Evolutionary conservation across 78 protist genomes (phyloP).

Genomic region (Capsaspora owczarzaki): DNA sequence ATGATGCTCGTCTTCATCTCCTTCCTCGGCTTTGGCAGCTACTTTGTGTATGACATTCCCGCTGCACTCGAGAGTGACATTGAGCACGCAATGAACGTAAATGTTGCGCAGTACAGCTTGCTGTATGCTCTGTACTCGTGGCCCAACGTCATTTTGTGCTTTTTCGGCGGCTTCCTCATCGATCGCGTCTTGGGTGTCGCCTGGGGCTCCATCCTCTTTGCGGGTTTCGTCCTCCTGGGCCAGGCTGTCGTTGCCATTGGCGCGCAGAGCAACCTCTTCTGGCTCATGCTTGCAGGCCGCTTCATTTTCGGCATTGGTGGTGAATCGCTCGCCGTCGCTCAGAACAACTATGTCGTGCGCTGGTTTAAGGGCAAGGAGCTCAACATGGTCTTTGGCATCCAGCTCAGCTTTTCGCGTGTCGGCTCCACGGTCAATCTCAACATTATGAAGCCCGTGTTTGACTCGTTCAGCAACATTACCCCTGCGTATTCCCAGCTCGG

Average conservation of each 20-base stretch:
- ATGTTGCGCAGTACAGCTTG: background rate
- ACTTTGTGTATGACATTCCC: background rate
- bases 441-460: constrained; percentile 6
- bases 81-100: background rate
- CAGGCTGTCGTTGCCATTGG: constrained; percentile 39
- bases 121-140: constrained; percentile 20
- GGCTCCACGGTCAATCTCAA: constrained; percentile 46
- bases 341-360: constrained; percentile 37
- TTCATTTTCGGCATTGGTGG: constrained; percentile 54
- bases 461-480: constrained; percentile 20
- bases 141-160: constrained; percentile 51
- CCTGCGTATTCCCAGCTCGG: background rate
- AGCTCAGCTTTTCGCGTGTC: constrained; percentile 44
- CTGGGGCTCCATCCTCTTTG: constrained; percentile 38
- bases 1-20: background rate
- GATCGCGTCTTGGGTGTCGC: constrained; percentile 48
- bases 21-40: constrained; percentile 2
- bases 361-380: constrained; percentile 58
- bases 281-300: constrained; percentile 44
- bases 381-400: constrained; percentile 42
- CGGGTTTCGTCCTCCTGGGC: constrained; percentile 34
- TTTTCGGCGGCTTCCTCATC: constrained; percentile 52
- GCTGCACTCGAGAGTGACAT: background rate
- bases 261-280: constrained; percentile 10
- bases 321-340: constrained; percentile 53